Evolutionary conservation across 2,329 filamentous ascomycete species (phyloP), one percentile per base, ranked within the genome.

Genomic region (Epicoccum sorghinum): DNA sequence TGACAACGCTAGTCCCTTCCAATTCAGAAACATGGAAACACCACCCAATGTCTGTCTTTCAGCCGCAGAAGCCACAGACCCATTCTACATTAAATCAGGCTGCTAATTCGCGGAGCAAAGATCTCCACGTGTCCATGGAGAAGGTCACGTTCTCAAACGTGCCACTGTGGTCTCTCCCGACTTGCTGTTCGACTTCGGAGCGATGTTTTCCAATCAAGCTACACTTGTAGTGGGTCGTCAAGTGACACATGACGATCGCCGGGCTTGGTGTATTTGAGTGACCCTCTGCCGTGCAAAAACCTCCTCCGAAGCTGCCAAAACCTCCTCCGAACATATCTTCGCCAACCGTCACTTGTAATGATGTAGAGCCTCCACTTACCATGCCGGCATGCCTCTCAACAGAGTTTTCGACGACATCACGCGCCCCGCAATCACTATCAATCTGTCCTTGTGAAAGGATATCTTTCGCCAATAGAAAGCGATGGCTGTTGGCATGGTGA

Each of bases 291-390:
- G 32, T 33, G 32, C 32, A 3, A 33, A 33, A 33, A 33, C 32
- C 32, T 33, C 32, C 32, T 33, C 32, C 32, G 32, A 33, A 13
- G 10, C 32, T 42, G 36, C 50, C 4, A 48, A 53, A 53, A 53
- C 50, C 38, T 54, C 51, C 44, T 50, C 52, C 52, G 52, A 50
- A 22, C 29, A 43, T 27, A 45, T 27, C 4, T 48, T 54, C 51
- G 36, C 51, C 45, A 54, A 44, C 25, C 27, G 39, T 7, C 22
- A 27, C 33, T 10, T 22, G 33, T 43, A 53, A 53, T n/a, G 18
- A 27, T 36, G 2, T 7, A 25, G 24, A n/a, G 22, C 27, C 7
- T 25, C 39, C 39, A 23, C 32, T 25, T 39, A 13, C 33, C 32
- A 18, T 35, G n/a, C 29, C 7, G 29, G 36, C 36, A 14, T 23